Evolutionary conservation across 495 filamentous ascomycete species (phyloP).

Genomic region (Aspergillus olivimuriae): DNA sequence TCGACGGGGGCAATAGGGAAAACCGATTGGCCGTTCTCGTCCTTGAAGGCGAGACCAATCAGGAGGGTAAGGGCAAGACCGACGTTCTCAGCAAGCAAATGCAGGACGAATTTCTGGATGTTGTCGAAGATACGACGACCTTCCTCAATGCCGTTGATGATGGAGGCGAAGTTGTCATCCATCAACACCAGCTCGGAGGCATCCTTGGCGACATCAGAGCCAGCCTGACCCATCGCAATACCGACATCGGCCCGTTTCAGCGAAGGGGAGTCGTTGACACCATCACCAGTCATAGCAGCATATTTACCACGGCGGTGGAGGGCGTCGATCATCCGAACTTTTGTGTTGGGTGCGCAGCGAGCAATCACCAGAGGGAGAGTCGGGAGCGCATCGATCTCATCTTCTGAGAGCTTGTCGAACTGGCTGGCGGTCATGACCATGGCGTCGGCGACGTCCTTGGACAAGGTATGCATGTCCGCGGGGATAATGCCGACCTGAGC

Average conservation of each 20-base stretch:
- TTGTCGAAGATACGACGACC: slow-evolving; percentile 70
- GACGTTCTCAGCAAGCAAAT: slow-evolving; percentile 67
- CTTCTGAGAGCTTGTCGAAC: slow-evolving; percentile 59
- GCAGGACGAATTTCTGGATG: slow-evolving; percentile 72
- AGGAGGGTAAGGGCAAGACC: slow-evolving; percentile 63
- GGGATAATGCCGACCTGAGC: slow-evolving; percentile 64
- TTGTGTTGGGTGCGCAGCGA: slow-evolving; percentile 64
- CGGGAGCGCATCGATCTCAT: slow-evolving; percentile 60
- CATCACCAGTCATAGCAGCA: slow-evolving; percentile 85
- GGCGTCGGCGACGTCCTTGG: slow-evolving; percentile 50
- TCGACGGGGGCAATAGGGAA: slow-evolving; percentile 69
- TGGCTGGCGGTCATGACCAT: slow-evolving; percentile 67
- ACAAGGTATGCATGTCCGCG: slow-evolving; percentile 39
- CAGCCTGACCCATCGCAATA: slow-evolving; percentile 74
- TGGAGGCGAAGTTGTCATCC: slow-evolving; percentile 81
- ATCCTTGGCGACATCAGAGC: slow-evolving; percentile 82
- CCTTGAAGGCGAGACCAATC: slow-evolving; percentile 67
- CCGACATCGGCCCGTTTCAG: slow-evolving; percentile 77
- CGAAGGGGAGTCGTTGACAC: slow-evolving; percentile 81
- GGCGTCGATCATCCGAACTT: slow-evolving; percentile 74
- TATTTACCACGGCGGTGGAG: slow-evolving; percentile 59
- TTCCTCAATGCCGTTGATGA: slow-evolving; percentile 67
- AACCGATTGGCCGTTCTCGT: slow-evolving; percentile 54
- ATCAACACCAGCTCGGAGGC: slow-evolving; percentile 76
- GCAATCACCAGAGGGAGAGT: slow-evolving; percentile 64